These are phyloP conservation scores for Trichoderma gamsii DNA, from an alignment of 495 filamentous ascomycete genomes.

Conservation along the genomic window DNA sequence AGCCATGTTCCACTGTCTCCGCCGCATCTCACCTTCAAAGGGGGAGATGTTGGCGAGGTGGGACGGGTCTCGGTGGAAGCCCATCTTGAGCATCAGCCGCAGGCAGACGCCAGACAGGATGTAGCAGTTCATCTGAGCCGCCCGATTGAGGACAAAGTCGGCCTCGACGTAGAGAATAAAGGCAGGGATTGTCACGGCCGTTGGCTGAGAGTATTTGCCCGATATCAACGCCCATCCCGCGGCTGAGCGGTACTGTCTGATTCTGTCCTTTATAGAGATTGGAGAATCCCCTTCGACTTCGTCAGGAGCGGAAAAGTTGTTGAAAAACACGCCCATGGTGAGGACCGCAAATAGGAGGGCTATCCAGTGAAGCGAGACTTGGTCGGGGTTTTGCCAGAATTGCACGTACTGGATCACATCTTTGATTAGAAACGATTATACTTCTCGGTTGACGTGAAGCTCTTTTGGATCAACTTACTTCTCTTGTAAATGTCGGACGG, in stretches of 20 bases:
- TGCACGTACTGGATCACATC: conserved; percentile 34
- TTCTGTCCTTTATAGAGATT: conserved; percentile 30
- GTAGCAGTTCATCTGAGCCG: conserved; percentile 42
- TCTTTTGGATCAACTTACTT: conserved; percentile 11
- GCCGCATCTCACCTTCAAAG: conserved; percentile 51
- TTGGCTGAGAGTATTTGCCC: conserved; percentile 43
- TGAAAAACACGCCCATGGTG: conserved; percentile 35
- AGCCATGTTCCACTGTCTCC: conserved; percentile 48
- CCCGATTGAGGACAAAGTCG: conserved; percentile 40
- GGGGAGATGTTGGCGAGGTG: conserved; percentile 44
- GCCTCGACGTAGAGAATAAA: conserved; percentile 42
- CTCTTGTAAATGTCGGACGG: conserved; percentile 36
- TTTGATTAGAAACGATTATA: neutral
- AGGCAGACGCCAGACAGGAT: conserved; percentile 41
- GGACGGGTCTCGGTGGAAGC: conserved; percentile 50
- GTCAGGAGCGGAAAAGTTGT: conserved; percentile 32
- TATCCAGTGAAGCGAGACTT: conserved; percentile 38
- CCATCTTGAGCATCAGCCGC: conserved; percentile 50
- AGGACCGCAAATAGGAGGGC: conserved; percentile 40
- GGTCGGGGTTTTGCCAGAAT: conserved; percentile 40
- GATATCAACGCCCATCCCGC: conserved; percentile 36
- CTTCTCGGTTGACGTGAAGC: neutral
- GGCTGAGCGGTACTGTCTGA: conserved; percentile 31
- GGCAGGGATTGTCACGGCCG: conserved; percentile 41
- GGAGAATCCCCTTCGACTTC: conserved; percentile 32